These are phyloP conservation scores for Pseudogymnoascus destructans DNA, from an alignment of 2,329 filamentous ascomycete species.

Conservation along the genomic window DNA sequence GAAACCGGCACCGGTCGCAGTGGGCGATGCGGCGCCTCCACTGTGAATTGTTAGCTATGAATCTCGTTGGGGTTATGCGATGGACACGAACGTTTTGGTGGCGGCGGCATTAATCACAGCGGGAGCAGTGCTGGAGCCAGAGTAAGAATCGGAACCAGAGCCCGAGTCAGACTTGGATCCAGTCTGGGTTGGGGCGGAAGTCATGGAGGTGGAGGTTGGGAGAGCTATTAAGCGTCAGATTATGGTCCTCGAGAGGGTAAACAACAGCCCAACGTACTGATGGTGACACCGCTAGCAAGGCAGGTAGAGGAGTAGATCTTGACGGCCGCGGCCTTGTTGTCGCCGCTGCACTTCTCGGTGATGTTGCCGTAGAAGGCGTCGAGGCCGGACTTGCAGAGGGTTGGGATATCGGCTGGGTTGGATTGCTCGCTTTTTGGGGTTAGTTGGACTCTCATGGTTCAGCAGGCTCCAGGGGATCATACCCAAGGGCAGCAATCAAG, in stretches of 20 bases:
- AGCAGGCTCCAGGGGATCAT: background rate
- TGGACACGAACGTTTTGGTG: constrained; percentile 9
- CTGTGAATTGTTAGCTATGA: constrained; percentile 1
- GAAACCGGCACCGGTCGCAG: background rate
- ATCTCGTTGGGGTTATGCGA: background rate
- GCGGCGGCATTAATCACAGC: constrained; percentile 10
- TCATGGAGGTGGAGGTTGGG: constrained; percentile 11
- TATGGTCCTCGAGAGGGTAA: background rate
- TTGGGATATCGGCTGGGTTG: constrained; percentile 17
- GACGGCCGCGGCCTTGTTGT: constrained; percentile 17
- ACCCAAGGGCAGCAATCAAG: constrained; percentile 20
- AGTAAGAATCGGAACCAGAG: constrained; percentile 10
- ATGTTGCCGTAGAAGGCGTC: constrained; percentile 35
- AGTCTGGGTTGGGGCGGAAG: constrained; percentile 13
- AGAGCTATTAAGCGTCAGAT: constrained; percentile 11
- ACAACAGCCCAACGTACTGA: constrained; percentile 14
- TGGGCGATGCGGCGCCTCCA: background rate
- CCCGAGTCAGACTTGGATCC: constrained; percentile 10
- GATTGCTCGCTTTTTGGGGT: constrained; percentile 13
- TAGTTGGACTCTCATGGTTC: background rate
- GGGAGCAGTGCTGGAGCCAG: constrained; percentile 12
- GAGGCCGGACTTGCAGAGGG: constrained; percentile 25
- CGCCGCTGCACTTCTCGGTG: constrained; percentile 29
- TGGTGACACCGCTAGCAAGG: constrained; percentile 14
- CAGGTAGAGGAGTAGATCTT: constrained; percentile 17